These are phyloP conservation scores for Sporobolomyces roseus DNA, from an alignment of 768 basidiomycete genomes.

Conservation along the genomic window DNA sequence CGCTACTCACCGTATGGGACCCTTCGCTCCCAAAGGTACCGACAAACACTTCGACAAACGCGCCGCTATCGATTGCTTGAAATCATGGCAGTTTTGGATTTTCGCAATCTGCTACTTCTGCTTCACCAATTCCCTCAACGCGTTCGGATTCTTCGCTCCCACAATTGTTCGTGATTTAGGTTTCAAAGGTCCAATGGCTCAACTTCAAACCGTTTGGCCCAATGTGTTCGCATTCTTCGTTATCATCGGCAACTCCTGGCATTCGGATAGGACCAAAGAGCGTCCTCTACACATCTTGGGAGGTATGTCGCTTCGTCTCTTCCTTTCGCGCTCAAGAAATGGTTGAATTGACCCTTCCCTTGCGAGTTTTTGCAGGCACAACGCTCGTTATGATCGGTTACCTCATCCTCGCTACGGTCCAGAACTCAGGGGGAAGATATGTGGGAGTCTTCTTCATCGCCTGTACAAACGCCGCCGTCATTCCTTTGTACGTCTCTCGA, in stretches of 20 bases:
- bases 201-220: slow-evolving; percentile 20
- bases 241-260: slow-evolving; percentile 46
- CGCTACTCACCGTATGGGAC: slow-evolving; percentile 18
- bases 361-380: slow-evolving; percentile 41
- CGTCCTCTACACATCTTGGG: slow-evolving; percentile 46
- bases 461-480: slow-evolving; percentile 47
- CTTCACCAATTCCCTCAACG: slow-evolving; percentile 25
- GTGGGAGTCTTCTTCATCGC: slow-evolving; percentile 45
- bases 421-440: slow-evolving; percentile 42
- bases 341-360: too few relatives aligned
- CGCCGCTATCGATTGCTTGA: slow-evolving; percentile 8
- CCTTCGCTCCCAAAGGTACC: slow-evolving; percentile 18
- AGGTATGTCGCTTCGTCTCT: too few relatives aligned
- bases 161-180: slow-evolving; percentile 25
- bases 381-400: slow-evolving; percentile 44
- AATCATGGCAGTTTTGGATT: slow-evolving; percentile 26
- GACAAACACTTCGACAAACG: slow-evolving; percentile 38
- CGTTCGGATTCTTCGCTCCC: slow-evolving; percentile 26
- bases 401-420: slow-evolving; percentile 43
- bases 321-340: too few relatives aligned
- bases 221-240: slow-evolving; percentile 26
- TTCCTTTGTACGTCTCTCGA: slow-evolving; percentile 41
- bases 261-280: slow-evolving; percentile 42
- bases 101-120: slow-evolving; percentile 30
- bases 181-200: slow-evolving; percentile 15